A percentile compares a stretch with the other conserved stretches of the same genome.
These are phyloP conservation scores for Leishmania guyanensis DNA, from an alignment of 208 protist species.

Conservation along the genomic window DNA sequence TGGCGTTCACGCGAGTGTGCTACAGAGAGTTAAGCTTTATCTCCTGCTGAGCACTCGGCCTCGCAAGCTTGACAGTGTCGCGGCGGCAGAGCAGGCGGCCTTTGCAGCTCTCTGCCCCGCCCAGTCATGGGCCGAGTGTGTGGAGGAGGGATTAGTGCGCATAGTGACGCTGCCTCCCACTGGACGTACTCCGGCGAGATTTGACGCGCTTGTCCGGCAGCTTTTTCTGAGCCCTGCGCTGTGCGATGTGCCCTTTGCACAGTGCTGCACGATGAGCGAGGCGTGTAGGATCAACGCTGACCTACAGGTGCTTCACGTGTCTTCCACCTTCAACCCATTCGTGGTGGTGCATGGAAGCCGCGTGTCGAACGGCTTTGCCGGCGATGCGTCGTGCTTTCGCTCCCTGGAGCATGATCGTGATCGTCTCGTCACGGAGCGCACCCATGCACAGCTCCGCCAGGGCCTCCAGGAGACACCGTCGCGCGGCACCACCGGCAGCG, in stretches of 20 bases:
- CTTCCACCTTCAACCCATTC: constrained; percentile 55
- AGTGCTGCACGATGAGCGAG: constrained; percentile 13
- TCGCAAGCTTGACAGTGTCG: constrained; percentile 16
- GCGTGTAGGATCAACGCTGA: not conserved
- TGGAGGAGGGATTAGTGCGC: constrained; percentile 22
- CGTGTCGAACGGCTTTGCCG: constrained; percentile 56
- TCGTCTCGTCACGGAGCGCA: constrained; percentile 28
- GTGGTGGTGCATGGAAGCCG: constrained; percentile 73
- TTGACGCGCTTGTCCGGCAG: constrained; percentile 24
- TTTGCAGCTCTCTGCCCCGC: constrained; percentile 13
- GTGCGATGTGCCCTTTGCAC: not conserved
- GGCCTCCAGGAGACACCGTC: constrained; percentile 1
- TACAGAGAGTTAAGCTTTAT: constrained; percentile 42
- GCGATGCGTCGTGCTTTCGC: constrained; percentile 32
- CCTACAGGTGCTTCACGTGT: constrained; percentile 17
- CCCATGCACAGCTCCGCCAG: constrained; percentile 26
- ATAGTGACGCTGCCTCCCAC: constrained; percentile 8
- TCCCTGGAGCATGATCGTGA: constrained; percentile 52
- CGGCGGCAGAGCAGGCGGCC: constrained; percentile 23
- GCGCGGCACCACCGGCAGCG: constrained; percentile 17
- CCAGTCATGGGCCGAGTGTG: constrained; percentile 10
- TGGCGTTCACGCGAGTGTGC: constrained; percentile 60
- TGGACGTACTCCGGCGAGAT: not conserved
- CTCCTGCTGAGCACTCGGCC: constrained; percentile 13
- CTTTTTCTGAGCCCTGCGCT: constrained; percentile 33